phyloP scores from a whole-genome alignment of 805 yeast genomes.

The Myxozyma monticola region DNA sequence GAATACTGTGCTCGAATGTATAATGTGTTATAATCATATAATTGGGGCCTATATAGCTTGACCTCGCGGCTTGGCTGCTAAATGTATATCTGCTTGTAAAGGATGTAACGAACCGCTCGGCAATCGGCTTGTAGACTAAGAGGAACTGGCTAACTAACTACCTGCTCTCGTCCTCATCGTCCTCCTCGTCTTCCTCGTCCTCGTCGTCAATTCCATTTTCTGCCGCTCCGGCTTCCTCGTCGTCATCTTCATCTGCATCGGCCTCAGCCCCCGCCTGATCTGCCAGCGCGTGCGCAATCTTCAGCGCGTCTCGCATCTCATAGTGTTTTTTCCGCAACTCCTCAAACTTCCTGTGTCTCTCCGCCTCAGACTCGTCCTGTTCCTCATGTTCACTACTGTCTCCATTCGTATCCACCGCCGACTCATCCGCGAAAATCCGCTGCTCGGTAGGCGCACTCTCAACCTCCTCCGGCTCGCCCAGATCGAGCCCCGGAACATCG shows the following conservation, averaged over 20 bases:
- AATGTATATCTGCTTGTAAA: no score
- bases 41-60: no score
- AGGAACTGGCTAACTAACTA: no score
- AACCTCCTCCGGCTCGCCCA: conserved; percentile 38
- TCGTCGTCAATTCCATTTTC: conserved; percentile 4
- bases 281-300: conserved; percentile 33
- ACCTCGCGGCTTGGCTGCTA: no score
- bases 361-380: conserved; percentile 40
- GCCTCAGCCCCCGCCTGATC: conserved; percentile 31
- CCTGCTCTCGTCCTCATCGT: background rate
- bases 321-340: conserved; percentile 80
- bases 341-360: conserved; percentile 67
- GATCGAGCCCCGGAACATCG: conserved; percentile 33
- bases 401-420: background rate
- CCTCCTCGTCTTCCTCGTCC: background rate
- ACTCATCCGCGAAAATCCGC: conserved; percentile 4
- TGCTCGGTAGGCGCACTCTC: conserved; percentile 13
- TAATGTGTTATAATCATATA: no score
- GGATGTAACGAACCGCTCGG: no score
- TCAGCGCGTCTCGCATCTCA: conserved; percentile 46
- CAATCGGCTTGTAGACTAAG: no score
- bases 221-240: conserved; percentile 4
- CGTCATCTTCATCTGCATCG: conserved; percentile 16
- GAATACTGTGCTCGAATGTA: no score
- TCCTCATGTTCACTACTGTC: conserved; percentile 16